Conservation (phyloP, 805 yeast genomes). For the Ogataea saltuana region DNA sequence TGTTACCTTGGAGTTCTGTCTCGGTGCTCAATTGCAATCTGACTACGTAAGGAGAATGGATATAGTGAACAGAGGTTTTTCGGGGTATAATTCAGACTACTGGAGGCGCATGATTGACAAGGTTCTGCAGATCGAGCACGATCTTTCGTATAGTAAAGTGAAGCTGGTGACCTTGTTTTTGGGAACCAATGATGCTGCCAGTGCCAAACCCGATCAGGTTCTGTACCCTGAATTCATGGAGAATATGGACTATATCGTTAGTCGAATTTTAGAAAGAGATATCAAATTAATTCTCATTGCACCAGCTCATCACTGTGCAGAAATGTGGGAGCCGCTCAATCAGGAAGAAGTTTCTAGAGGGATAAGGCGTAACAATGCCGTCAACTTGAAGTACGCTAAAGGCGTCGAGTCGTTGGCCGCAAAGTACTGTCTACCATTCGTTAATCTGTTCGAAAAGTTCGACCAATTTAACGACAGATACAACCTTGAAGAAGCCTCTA, state of each 20-base stretch:
- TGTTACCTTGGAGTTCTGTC: conserved; percentile 17
- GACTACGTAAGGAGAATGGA: conserved; percentile 61
- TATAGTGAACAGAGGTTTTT: conserved; percentile 67
- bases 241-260: conserved; percentile 50
- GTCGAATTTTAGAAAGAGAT: conserved; percentile 38
- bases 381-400: conserved; percentile 49
- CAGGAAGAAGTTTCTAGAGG: conserved; percentile 33
- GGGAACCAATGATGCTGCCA: conserved; percentile 75
- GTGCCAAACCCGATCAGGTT: conserved; percentile 51
- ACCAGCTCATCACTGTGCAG: conserved; percentile 55
- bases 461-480: conserved; percentile 17
- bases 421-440: conserved; percentile 50
- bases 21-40: conserved; percentile 27
- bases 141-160: conserved; percentile 23
- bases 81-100: conserved; percentile 72
- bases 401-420: conserved; percentile 50
- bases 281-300: conserved; percentile 60
- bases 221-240: conserved; percentile 46
- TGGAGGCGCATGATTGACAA: conserved; percentile 50
- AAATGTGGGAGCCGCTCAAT: conserved; percentile 39
- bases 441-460: conserved; percentile 55
- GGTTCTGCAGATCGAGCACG: conserved; percentile 50
- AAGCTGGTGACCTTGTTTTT: conserved; percentile 36
- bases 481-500: conserved; percentile 19
- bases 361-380: conserved; percentile 45